Evolutionary conservation across 1,139 yeast species (phyloP), one percentile per base, ranked within the genome.

Genomic region (Blastobotrys capitulatus): DNA sequence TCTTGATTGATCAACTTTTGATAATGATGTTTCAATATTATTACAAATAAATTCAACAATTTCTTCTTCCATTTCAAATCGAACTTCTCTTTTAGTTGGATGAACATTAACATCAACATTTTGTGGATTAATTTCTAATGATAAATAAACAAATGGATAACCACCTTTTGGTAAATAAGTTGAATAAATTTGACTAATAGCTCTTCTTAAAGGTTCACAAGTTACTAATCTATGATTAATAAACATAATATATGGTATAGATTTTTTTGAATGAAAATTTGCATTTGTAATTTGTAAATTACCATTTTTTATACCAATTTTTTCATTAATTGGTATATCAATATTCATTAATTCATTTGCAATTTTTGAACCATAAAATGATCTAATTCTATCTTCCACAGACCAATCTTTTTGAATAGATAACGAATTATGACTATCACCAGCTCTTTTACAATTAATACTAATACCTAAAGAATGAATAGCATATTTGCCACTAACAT

Each of bases 61-160:
- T 61, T 89, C 97, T 48, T 86, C 95, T 60, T 94, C 97, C 62
- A 82, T 68, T 35, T 92, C 69, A 63, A 94, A 89, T 46, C 95
- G 68, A 1, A 94, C 97, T 60, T 92, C 97, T 48, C 94, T 75
- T 60, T 92, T 92, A 0, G 98, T 92, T 0, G 99, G 99, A 62
- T 94, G 98, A 9, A 94, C 82, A 64, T 92, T 92, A 10, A 92
- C 98, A 64, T 92, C 99, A 13, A 92, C 73, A 52, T 83, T 82
- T 32, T 69, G 71, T 0, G 97, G 86, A 18, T 74, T 71, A 6
- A 92, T 79, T 36, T 73, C 72, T 20, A 92, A 64, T 43, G 87
- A 75, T 48, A 92, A 56, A 65, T 89, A 92, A 1, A 87, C 75
- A 63, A 92, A 92, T 0, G 96, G 86, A 55, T 77, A 81, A 43